Evolutionary conservation across 2,329 filamentous ascomycete genomes (phyloP).

Genomic region (Pyrenophora tritici-repentis): DNA sequence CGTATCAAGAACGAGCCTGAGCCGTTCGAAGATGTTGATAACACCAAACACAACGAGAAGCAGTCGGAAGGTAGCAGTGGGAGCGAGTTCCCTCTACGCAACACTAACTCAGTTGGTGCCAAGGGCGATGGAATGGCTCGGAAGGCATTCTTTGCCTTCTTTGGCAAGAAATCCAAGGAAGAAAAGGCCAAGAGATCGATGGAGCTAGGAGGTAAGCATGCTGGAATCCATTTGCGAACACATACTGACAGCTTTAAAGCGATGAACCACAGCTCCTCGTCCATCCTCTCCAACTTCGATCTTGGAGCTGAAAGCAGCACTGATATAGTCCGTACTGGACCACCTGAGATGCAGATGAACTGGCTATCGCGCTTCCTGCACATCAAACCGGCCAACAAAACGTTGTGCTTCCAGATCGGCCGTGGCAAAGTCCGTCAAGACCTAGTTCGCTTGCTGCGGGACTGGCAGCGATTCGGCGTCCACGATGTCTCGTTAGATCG

Average conservation of each 20-base stretch:
- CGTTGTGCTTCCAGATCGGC: conserved; percentile 75
- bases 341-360: conserved; percentile 61
- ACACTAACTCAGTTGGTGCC: conserved; percentile 34
- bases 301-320: conserved; percentile 39
- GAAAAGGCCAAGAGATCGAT: conserved; percentile 43
- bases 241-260: conserved; percentile 17
- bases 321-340: conserved; percentile 46
- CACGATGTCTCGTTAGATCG: conserved; percentile 79
- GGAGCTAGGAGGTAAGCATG: conserved; percentile 48
- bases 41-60: conserved; percentile 27
- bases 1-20: conserved; percentile 32
- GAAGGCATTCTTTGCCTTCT: conserved; percentile 57
- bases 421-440: conserved; percentile 78
- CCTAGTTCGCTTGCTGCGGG: conserved; percentile 72
- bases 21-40: conserved; percentile 6
- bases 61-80: conserved; percentile 36
- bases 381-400: conserved; percentile 78
- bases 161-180: conserved; percentile 56
- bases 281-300: conserved; percentile 41
- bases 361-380: conserved; percentile 90
- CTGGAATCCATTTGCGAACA: conserved; percentile 14
- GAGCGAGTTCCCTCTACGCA: conserved; percentile 53
- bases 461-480: conserved; percentile 83
- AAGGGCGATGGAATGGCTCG: conserved; percentile 46
- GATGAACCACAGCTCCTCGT: conserved; percentile 38